Percentiles rank a stretch among this genome's conserved stretches.
Conservation (phyloP, 2,329 filamentous ascomycete genomes). For the Aspergillus sojae region DNA sequence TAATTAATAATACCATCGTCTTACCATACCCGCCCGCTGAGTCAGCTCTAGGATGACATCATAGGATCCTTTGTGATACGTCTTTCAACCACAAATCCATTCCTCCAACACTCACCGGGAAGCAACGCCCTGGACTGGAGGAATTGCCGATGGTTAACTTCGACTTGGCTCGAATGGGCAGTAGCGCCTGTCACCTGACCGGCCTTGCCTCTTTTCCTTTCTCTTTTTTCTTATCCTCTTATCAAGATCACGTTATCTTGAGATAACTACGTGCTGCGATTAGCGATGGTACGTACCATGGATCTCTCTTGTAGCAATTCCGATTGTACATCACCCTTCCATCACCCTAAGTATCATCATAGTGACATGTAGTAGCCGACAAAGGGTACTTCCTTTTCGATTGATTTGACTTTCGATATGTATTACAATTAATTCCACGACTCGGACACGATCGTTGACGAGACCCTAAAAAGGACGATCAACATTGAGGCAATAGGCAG, state of each 20-base stretch:
- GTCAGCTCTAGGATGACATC: conserved; percentile 2
- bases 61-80: neutral
- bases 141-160: conserved; percentile 1
- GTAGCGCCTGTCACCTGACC: neutral
- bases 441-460: neutral
- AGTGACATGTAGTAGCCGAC: neutral
- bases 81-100: too few species aligned
- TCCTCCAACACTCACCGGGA: conserved; percentile 4
- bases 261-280: neutral
- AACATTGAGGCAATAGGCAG: neutral
- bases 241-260: neutral
- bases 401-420: too few species aligned
- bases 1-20: neutral
- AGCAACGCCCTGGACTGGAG: neutral
- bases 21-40: neutral
- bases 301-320: neutral
- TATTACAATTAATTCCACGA: neutral
- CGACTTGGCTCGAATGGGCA: neutral
- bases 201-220: neutral
- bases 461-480: neutral
- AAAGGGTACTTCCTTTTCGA: too few species aligned
- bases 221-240: too few species aligned
- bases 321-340: neutral
- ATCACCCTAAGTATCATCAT: neutral
- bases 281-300: neutral